Evolutionary conservation across 768 basidiomycete species (phyloP), one percentile per base, ranked within the genome.

Genomic region (Boletus pseudo-olivaceus): DNA sequence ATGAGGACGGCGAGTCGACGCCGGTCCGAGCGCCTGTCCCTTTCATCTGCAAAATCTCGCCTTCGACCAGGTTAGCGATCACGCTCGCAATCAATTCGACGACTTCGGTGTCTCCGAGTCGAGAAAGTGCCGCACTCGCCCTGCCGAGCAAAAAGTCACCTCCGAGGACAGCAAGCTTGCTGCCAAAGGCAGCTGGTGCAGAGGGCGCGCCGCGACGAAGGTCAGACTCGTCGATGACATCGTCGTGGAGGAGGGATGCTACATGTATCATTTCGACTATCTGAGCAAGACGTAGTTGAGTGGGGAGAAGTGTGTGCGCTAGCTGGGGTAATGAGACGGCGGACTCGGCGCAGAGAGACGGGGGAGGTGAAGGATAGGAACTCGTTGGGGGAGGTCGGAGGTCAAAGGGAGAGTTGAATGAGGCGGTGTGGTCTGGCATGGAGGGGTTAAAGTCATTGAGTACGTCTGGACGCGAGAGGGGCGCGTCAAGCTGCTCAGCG

Each of bases 201-300:
- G 82, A 82, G 20, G 85, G 79, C 4, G 76, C 75, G 12, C 82
- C 79, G 0, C 95, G 79, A 7, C 94, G 85, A 7, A 92, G 80
- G 8, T 85, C 76, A 1, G 88, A 82, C 57, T 73, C 72, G 75
- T 92, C 88, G 54, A 88, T 82, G 49, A 98, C 93, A 63, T 89
- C 88, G 76, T 98, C 92, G 68, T 98, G 96, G 17, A 99, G 76
- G 10, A 93, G 78, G 4, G 90, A 94, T 26, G 97, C 95, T 57
- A 98, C 88, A 67, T 98, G 93, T 45, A 99, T 90, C 93, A 98
- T 97, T 70, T 99, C 97, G 49, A 93, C 86, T 41, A 99, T 95
- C 65, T 96, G 93, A 5, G 95, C 96, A 33, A 99, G 83, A 30
- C 95, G 87, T 30, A 88, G 74, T 72, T 99, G 97, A 1, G 93